Base-by-base conservation (phyloP, 148 eudicot genomes). In the Rhododendron williamsianum region DNA sequence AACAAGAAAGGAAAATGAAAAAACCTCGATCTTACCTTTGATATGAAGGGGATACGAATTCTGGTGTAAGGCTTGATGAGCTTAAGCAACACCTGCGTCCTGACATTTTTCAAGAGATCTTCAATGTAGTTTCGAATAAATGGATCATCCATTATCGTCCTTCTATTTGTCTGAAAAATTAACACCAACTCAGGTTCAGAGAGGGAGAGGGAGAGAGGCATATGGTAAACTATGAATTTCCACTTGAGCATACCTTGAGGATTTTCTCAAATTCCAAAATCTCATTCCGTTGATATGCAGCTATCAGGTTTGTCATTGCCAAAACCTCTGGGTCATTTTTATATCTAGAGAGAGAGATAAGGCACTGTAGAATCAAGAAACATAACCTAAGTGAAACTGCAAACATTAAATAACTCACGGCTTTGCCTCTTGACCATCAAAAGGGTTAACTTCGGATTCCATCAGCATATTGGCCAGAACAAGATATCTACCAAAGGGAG, bases 341-440 rank as follows among this genome's bases (percentile, higher is more conserved):
- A 88, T 97, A 97, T 43, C 99, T 97, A 90, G 23, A 56, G 43
- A 41, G 49, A 84, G 85, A 83, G 73, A 48, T 72, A 85, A 56
- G 36, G 49, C 83, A 69, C 36, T 49, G 25, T 21, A 85, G 27
- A 9, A 49, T 71, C 38, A 54, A 67, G 85, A 58, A 25, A 51
- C 45, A 83, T 69, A 11, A 72, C 38, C 35, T 67, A 36, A 81
- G n/a, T 56, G 23, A 35, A 43, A 27, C 65, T 45, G 12, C 27
- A 71, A 43, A 18, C 33, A 46, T 85, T 52, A 78, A 86, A 71
- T 25, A 82, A 79, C 95, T 89, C 93, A 97, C 99, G 98, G 99
- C 89, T 97, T 97, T 58, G 99, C 99, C 89, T 97, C 99, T 89
- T 95, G 99, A 76, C 98, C 99, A 84, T 97, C 99, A 89, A 97